These are phyloP conservation scores for Naganishia vaughanmartiniae DNA, from an alignment of 768 basidiomycete species.

Conservation along the genomic window DNA sequence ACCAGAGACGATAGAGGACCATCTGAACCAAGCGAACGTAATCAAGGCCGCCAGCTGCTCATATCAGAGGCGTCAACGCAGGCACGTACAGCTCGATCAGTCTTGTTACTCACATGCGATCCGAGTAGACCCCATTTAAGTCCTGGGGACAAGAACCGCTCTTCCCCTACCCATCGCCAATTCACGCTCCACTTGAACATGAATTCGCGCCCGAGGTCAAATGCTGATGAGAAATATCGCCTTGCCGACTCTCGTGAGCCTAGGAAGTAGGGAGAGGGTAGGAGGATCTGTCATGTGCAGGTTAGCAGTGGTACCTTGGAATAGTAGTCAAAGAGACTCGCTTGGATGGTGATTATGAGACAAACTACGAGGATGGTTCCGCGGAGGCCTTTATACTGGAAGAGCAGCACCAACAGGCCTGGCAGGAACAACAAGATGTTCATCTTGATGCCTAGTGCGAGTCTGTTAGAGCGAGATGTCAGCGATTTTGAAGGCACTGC, in stretches of 20 bases:
- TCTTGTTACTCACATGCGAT: conserved; percentile 59
- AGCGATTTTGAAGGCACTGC: not conserved
- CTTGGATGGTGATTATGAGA: conserved; percentile 44
- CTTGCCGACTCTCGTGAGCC: conserved; percentile 55
- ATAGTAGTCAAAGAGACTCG: conserved; percentile 22
- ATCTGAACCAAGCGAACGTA: conserved; percentile 66
- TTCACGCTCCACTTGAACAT: conserved; percentile 97
- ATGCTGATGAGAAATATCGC: conserved; percentile 72
- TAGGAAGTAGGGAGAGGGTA: conserved; percentile 70
- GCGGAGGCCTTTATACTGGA: conserved; percentile 58
- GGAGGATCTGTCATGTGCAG: conserved; percentile 58
- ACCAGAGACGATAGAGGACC: conserved; percentile 70
- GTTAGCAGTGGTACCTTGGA: conserved; percentile 42
- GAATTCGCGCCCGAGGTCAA: conserved; percentile 83
- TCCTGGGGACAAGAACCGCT: conserved; percentile 65
- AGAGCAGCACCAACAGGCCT: conserved; percentile 75
- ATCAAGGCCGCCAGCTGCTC: conserved; percentile 10
- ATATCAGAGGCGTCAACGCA: not conserved
- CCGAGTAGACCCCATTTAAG: conserved; percentile 66
- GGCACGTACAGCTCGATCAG: not conserved
- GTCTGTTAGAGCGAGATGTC: conserved; percentile 53
- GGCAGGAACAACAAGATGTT: conserved; percentile 85
- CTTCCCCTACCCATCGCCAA: conserved; percentile 82
- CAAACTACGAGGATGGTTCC: conserved; percentile 34
- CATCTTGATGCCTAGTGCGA: conserved; percentile 92